Conservation (phyloP, 257 asterid species). For the Osmanthus fragrans region DNA sequence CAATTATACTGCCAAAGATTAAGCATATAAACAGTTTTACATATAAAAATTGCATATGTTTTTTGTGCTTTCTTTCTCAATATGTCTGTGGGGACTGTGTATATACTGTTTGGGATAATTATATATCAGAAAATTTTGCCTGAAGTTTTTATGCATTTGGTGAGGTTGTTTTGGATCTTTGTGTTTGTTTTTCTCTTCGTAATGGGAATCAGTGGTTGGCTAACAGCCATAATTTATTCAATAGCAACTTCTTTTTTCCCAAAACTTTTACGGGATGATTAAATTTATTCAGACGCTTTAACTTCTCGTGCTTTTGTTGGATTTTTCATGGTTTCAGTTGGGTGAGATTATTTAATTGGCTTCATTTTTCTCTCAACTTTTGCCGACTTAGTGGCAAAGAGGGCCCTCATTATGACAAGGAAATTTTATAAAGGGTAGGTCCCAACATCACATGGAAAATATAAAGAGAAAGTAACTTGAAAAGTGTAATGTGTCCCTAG, state of each 20-base stretch:
- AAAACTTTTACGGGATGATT: conserved; percentile 1
- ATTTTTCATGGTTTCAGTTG: conserved; percentile 30
- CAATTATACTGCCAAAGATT: conserved; percentile 18
- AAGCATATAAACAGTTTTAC: conserved; percentile 14
- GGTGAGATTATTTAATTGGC: conserved; percentile 43
- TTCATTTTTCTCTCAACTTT: conserved; percentile 18
- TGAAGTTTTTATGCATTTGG: not conserved
- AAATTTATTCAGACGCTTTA: conserved; percentile 11
- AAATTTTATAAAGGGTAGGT: conserved; percentile 36
- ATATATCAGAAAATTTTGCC: not conserved
- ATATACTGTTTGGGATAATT: not conserved
- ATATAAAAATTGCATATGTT: not conserved
- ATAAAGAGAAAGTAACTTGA: conserved; percentile 23
- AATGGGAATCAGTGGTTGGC: not conserved
- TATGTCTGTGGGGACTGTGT: not conserved
- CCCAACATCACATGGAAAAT: conserved; percentile 33
- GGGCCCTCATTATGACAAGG: conserved; percentile 41
- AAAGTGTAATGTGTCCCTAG: conserved; percentile 23
- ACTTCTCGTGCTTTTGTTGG: conserved; percentile 23
- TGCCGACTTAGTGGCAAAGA: conserved; percentile 37
- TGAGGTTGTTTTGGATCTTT: not conserved
- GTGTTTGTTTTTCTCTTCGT: not conserved
- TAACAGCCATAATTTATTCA: conserved; percentile 1
- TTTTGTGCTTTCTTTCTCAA: not conserved
- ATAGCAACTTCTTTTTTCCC: conserved; percentile 9